phyloP scores from a whole-genome alignment of 2,329 filamentous ascomycete species.

The Aspergillus udagawae region DNA sequence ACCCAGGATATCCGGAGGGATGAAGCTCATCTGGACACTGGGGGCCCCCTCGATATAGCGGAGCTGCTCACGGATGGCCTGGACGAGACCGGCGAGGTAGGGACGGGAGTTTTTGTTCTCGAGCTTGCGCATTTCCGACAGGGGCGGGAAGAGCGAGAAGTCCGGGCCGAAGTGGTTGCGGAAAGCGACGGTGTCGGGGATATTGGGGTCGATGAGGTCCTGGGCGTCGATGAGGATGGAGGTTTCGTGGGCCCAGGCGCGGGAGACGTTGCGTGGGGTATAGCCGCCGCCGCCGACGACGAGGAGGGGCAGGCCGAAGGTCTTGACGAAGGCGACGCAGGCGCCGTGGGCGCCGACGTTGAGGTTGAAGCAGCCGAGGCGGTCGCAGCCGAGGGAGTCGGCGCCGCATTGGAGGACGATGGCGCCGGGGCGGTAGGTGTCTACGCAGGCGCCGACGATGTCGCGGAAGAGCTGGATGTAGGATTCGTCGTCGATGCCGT shows the following conservation, averaged over 20 bases:
- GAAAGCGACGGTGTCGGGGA: conserved; percentile 79
- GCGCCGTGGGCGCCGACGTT: conserved; percentile 91
- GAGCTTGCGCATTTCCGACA: conserved; percentile 65
- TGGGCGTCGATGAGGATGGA: conserved; percentile 77
- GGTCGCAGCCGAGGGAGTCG: conserved; percentile 88
- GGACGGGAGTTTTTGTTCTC: conserved; percentile 77
- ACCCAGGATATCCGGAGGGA: conserved; percentile 70
- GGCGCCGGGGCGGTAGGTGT: conserved; percentile 79
- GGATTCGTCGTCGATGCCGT: conserved; percentile 86
- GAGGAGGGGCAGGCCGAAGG: conserved; percentile 72
- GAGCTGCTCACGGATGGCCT: conserved; percentile 78
- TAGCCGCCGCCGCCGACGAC: conserved; percentile 94
- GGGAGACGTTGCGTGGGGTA: conserved; percentile 91
- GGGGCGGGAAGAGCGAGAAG: conserved; percentile 79
- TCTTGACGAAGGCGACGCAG: conserved; percentile 87
- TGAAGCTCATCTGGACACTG: conserved; percentile 76
- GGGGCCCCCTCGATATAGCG: conserved; percentile 80
- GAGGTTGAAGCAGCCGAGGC: conserved; percentile 92
- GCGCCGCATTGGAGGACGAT: conserved; percentile 96
- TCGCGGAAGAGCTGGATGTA: conserved; percentile 81
- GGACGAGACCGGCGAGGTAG: conserved; percentile 69
- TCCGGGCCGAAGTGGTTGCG: conserved; percentile 84
- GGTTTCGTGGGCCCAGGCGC: conserved; percentile 96
- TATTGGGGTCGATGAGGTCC: conserved; percentile 64
- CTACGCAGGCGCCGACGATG: conserved; percentile 72